These are phyloP conservation scores for barrel medic (Medicago truncatula) DNA, from an alignment of 306 rosid species.

Conservation along the genomic window MtrunA17r5.0-ANR NC_053042.1:50711501-50712000, in stretches of 20 bases:
- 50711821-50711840: not conserved
- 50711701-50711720: no score
- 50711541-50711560: no score
- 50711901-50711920: not conserved
- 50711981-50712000: constrained; percentile 16
- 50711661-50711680: no score
- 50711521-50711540: no score
- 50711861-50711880: not conserved
- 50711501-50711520: no score
- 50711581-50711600: no score
- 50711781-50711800: not conserved
- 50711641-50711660: no score
- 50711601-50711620: no score
- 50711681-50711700: no score
- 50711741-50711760: not conserved
- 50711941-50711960: not conserved
- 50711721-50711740: no score
- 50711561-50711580: no score
- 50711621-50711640: no score
- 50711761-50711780: not conserved
- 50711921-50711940: constrained; percentile 14
- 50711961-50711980: not conserved
- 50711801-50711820: not conserved
- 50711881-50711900: not conserved
- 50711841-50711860: constrained; percentile 21